These are phyloP conservation scores for Fistulina hepatica DNA, from an alignment of 1,284 basidiomycete species.

Conservation along the genomic window DNA sequence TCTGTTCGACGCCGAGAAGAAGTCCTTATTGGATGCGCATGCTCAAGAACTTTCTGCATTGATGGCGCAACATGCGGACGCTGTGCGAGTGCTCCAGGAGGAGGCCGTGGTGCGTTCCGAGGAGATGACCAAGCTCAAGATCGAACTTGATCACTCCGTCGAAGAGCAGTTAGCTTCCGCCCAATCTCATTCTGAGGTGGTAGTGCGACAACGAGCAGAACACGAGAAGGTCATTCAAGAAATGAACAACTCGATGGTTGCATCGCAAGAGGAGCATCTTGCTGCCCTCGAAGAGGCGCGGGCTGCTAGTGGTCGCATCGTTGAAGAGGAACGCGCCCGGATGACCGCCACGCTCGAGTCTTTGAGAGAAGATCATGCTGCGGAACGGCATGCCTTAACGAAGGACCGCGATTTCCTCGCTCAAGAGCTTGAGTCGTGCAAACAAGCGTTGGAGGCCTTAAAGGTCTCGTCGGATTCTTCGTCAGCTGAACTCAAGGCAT, in stretches of 20 bases:
- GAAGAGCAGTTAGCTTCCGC: constrained; percentile 16
- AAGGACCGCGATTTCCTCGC: constrained; percentile 39
- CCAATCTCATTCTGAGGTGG: constrained; percentile 31
- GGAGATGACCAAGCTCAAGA: constrained; percentile 2
- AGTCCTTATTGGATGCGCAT: constrained; percentile 24
- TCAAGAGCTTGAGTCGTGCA: constrained; percentile 52
- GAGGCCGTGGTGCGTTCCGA: too few relatives aligned
- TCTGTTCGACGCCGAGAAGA: constrained; percentile 17
- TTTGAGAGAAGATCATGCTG: constrained; percentile 21
- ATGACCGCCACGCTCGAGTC: constrained; percentile 23
- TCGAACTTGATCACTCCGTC: background rate
- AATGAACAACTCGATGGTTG: constrained; percentile 32
- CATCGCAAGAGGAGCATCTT: constrained; percentile 35
- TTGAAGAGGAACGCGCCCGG: constrained; percentile 26
- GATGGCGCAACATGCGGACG: constrained; percentile 33
- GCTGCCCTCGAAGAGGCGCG: constrained; percentile 30
- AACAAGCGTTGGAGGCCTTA: constrained; percentile 54
- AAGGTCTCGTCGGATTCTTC: constrained; percentile 47
- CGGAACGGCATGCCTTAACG: constrained; percentile 28
- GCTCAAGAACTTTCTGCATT: constrained; percentile 31
- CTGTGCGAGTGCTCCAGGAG: too few relatives aligned
- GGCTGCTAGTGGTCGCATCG: constrained; percentile 18
- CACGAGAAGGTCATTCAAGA: constrained; percentile 33
- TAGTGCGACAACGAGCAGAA: constrained; percentile 31
- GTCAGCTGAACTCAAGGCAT: constrained; percentile 37